Percentiles rank a stretch among this genome's conserved stretches.
These are phyloP conservation scores for Cercophora scortea DNA, from an alignment of 495 filamentous ascomycete species.

Conservation along the genomic window DNA sequence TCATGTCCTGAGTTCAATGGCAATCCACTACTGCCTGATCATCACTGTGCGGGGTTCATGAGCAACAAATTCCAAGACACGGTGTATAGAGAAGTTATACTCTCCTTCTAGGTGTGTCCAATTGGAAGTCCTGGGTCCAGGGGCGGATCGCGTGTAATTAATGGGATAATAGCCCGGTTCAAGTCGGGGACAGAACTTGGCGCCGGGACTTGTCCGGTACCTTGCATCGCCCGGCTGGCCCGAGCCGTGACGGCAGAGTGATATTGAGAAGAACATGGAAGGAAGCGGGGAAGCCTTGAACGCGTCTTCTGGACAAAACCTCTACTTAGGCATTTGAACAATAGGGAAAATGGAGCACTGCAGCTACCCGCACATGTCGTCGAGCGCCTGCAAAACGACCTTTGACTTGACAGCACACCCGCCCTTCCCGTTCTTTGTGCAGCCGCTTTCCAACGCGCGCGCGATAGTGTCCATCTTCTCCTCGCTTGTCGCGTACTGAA, in stretches of 20 bases:
- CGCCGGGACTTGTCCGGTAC: neutral
- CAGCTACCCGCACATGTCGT: neutral
- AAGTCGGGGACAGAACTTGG: neutral
- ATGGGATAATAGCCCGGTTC: neutral
- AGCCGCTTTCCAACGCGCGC: constrained; percentile 6
- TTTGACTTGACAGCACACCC: constrained; percentile 3
- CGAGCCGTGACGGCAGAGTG: no score
- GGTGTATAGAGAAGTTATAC: neutral
- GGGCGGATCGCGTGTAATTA: neutral
- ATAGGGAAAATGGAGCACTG: no score
- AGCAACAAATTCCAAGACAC: neutral
- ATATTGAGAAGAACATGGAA: no score
- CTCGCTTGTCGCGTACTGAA: constrained; percentile 6
- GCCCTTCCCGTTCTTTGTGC: constrained; percentile 3
- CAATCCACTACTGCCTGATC: no score
- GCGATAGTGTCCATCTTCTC: constrained; percentile 7
- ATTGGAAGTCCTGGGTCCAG: neutral
- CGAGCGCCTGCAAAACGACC: constrained; percentile 3
- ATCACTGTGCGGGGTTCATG: neutral
- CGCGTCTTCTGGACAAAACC: no score
- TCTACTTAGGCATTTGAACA: no score
- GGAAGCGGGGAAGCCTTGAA: no score
- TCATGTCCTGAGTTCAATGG: no score
- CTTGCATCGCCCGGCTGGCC: neutral
- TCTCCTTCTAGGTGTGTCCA: neutral